These are phyloP conservation scores for Barnettozyma californica DNA, from an alignment of 805 yeast genomes.

Conservation along the genomic window DNA sequence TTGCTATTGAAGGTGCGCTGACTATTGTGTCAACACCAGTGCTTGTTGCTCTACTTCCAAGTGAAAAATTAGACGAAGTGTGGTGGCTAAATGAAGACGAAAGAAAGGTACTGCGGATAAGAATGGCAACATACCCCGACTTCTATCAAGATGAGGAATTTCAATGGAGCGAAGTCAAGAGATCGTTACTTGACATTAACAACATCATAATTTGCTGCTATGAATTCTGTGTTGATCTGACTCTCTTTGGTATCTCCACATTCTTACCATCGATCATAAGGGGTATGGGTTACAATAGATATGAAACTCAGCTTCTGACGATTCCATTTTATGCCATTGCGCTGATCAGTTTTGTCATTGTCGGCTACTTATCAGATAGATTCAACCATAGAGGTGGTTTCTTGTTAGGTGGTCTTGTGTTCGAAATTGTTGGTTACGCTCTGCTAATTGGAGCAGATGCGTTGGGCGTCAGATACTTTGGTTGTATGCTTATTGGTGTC, in stretches of 20 bases:
- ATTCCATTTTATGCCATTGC: slow-evolving; percentile 39
- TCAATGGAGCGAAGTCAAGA: slow-evolving; percentile 31
- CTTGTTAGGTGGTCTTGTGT: slow-evolving; percentile 28
- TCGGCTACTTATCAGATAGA: slow-evolving; percentile 29
- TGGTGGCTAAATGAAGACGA: slow-evolving; percentile 39
- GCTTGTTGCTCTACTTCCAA: slow-evolving; percentile 33
- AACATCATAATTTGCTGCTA: slow-evolving; percentile 31
- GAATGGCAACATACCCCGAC: slow-evolving; percentile 32
- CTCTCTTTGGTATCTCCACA: slow-evolving; percentile 40
- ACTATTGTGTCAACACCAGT: slow-evolving; percentile 35
- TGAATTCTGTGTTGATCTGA: slow-evolving; percentile 40
- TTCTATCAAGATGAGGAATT: slow-evolving; percentile 33
- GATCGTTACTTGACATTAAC: slow-evolving; percentile 35
- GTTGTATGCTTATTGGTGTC: slow-evolving; percentile 33
- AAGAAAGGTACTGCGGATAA: slow-evolving; percentile 29
- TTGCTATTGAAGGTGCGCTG: slow-evolving; percentile 44
- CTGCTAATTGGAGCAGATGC: slow-evolving; percentile 29
- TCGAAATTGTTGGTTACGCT: slow-evolving; percentile 30
- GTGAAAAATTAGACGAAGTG: slow-evolving; percentile 29
- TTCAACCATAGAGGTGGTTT: slow-evolving; percentile 31
- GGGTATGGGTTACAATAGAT: slow-evolving; percentile 37
- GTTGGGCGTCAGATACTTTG: slow-evolving; percentile 34
- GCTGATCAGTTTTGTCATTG: slow-evolving; percentile 26
- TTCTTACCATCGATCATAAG: slow-evolving; percentile 42
- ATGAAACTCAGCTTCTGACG: slow-evolving; percentile 38